Percentiles rank a stretch among this genome's conserved stretches.
Conservation (phyloP, 2,329 filamentous ascomycete species). For the Gyromitra esculenta region DNA sequence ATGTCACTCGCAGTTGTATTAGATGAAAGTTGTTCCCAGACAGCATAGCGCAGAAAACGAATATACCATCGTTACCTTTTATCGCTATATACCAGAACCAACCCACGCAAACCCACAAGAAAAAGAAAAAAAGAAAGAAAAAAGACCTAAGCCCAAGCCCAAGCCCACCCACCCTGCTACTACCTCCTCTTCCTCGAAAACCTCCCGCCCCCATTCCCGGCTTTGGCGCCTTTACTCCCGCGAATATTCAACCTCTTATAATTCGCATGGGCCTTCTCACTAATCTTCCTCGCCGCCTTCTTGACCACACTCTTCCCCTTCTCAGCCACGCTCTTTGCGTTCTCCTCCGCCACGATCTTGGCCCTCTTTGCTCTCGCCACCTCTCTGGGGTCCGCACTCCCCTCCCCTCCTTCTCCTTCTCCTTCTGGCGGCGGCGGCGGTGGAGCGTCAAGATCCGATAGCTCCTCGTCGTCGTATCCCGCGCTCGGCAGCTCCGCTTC, state of each 20-base stretch:
- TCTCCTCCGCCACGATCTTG: slow-evolving; percentile 31
- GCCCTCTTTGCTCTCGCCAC: slow-evolving; percentile 49
- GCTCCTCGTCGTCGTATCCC: slow-evolving; percentile 59
- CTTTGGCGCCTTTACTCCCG: slow-evolving; percentile 61
- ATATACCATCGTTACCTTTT: too few species aligned
- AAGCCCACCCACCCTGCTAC: background rate
- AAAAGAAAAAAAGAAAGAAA: too few species aligned
- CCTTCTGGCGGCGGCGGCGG: slow-evolving; percentile 59
- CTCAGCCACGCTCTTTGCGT: slow-evolving; percentile 61
- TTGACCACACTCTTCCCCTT: slow-evolving; percentile 41
- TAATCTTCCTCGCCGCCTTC: slow-evolving; percentile 66
- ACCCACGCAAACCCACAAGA: too few species aligned
- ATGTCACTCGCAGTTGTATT: background rate
- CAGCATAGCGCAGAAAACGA: too few species aligned
- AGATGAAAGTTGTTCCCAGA: background rate
- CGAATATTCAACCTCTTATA: slow-evolving; percentile 73
- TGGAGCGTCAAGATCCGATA: slow-evolving; percentile 60
- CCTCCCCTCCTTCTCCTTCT: background rate
- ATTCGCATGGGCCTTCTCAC: slow-evolving; percentile 72
- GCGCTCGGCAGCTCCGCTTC: slow-evolving; percentile 55
- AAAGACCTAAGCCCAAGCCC: too few species aligned
- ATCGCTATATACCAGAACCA: too few species aligned
- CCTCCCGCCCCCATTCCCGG: slow-evolving; percentile 39
- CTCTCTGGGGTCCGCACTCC: slow-evolving; percentile 57
- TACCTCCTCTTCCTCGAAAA: slow-evolving; percentile 44